Base-by-base conservation (phyloP, 805 yeast genomes). In the Ogataea sp. region DNA sequence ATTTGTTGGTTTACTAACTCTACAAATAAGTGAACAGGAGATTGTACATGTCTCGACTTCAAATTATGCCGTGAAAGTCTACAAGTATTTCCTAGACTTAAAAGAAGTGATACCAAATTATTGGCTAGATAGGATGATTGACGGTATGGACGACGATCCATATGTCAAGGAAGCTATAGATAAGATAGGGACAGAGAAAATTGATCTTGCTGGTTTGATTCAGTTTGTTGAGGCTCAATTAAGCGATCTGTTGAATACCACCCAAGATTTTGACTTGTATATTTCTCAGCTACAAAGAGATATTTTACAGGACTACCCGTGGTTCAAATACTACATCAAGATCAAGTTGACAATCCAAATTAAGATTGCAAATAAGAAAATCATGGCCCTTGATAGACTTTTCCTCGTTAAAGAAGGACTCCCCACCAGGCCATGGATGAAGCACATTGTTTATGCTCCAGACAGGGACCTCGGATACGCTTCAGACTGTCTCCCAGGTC, bases 291-390 rank as follows among this genome's bases (percentile, higher is more conserved):
- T 85, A 21, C 78, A 75, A 45, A 58, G 61, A 2, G 67, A 71
- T 26, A 73, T 79, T 39, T 58, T 68, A 1, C 62, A 69, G 32
- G 97, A 86, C 49, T 82, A 73, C 49, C 88, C 96, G 1, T 83
- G 95, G 88, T 86, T 80, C 63, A 66, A 71, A 45, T 61, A 71
- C 38, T 70, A 67, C 46, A 71, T 67, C 46, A 86, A 86, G 56
- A 52, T 84, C 28, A 68, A 63, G 37, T 65, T 78, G 4, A 80
- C 78, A 37, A 70, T 81, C 14, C 70, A 71, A 39, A 64, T 81
- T 41, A 73, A 80, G 41, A 55, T 73, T 23, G 60, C 74, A 6
- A 80, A 80, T 46, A 61, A 64, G 39, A 75, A 72, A 48, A 52
- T 78, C 23, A 64, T 70, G n/a, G 65, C 70, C 40, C 58, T 80